Conservation (phyloP, 1,284 basidiomycete species). For the Pseudozyma pruni region DNA sequence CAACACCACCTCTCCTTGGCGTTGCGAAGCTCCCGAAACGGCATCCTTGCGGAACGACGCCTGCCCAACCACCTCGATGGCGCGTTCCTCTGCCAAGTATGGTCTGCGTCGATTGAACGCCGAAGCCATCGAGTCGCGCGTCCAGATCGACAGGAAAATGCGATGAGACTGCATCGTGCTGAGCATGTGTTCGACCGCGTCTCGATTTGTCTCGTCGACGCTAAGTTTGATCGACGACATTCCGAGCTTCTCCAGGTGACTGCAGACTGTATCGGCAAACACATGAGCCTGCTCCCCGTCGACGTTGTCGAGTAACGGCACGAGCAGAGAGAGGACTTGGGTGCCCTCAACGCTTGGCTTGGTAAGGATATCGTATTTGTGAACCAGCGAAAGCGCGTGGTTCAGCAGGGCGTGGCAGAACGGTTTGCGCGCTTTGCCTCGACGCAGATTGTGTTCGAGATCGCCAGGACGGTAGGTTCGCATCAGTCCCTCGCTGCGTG, state of each 20-base stretch:
- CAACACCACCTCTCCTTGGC: slow-evolving; percentile 41
- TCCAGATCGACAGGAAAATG: slow-evolving; percentile 54
- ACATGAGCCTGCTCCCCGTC: slow-evolving; percentile 35
- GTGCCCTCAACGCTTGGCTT: slow-evolving; percentile 53
- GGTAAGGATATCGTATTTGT: slow-evolving; percentile 60
- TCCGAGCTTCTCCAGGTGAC: slow-evolving; percentile 36
- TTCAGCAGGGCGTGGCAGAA: slow-evolving; percentile 58
- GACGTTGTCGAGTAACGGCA: slow-evolving; percentile 52
- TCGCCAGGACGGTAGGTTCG: slow-evolving; percentile 39
- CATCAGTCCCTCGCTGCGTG: slow-evolving; percentile 23
- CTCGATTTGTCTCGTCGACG: slow-evolving; percentile 38
- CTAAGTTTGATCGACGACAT: slow-evolving; percentile 38
- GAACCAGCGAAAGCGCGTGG: slow-evolving; percentile 56
- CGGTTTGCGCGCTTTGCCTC: slow-evolving; percentile 58
- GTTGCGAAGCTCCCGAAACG: slow-evolving; percentile 5
- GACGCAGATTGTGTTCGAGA: slow-evolving; percentile 45
- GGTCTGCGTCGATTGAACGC: slow-evolving; percentile 45
- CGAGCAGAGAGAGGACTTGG: slow-evolving; percentile 48
- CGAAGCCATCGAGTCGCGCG: slow-evolving; percentile 48
- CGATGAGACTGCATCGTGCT: slow-evolving; percentile 55
- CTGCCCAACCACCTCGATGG: slow-evolving; percentile 49
- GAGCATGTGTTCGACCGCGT: slow-evolving; percentile 43
- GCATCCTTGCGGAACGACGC: slow-evolving; percentile 35
- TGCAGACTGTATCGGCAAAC: slow-evolving; percentile 24
- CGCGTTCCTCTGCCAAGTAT: slow-evolving; percentile 49